These are phyloP conservation scores for Salix brachista DNA, from an alignment of 345 rosid genomes.

Conservation along the genomic window DNA sequence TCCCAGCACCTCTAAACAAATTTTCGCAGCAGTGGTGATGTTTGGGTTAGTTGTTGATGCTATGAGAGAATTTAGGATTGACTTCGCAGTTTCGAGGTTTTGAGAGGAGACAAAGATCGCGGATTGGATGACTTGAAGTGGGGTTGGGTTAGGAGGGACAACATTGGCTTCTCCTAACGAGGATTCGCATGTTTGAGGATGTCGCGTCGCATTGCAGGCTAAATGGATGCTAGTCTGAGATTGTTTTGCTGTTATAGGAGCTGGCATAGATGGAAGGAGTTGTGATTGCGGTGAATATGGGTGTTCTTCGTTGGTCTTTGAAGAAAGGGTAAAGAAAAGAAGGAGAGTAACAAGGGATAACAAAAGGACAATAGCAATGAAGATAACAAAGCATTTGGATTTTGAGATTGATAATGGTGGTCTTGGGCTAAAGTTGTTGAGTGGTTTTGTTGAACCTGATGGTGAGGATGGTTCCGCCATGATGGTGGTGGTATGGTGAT, in stretches of 20 bases:
- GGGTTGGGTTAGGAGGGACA: conserved; percentile 35
- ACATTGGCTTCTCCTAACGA: conserved; percentile 35
- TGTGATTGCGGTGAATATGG: not conserved
- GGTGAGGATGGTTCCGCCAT: conserved; percentile 2
- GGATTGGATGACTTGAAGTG: conserved; percentile 54
- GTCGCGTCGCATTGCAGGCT: conserved; percentile 56
- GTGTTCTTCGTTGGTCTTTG: not conserved
- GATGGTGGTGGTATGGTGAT: not conserved
- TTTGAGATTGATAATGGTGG: not conserved
- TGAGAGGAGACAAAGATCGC: conserved; percentile 51
- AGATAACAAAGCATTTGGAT: conserved; percentile 2
- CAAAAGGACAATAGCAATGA: conserved; percentile 8
- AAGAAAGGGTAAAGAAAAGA: conserved; percentile 9
- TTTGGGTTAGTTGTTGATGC: conserved; percentile 45
- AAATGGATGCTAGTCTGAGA: conserved; percentile 21
- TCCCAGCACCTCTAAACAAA: conserved; percentile 47
- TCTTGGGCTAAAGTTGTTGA: not conserved
- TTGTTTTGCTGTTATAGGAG: not conserved
- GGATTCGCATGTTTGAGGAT: conserved; percentile 42
- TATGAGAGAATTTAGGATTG: conserved; percentile 50
- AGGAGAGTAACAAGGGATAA: conserved; percentile 9
- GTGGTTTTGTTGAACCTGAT: not conserved
- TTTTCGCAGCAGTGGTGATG: conserved; percentile 50
- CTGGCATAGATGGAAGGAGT: not conserved
- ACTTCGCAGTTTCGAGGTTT: conserved; percentile 44